A percentile compares a stretch with the other conserved stretches of the same genome.
phyloP scores from a whole-genome alignment of 2,329 filamentous ascomycete genomes.

The Penicillium sclerotigenum region DNA sequence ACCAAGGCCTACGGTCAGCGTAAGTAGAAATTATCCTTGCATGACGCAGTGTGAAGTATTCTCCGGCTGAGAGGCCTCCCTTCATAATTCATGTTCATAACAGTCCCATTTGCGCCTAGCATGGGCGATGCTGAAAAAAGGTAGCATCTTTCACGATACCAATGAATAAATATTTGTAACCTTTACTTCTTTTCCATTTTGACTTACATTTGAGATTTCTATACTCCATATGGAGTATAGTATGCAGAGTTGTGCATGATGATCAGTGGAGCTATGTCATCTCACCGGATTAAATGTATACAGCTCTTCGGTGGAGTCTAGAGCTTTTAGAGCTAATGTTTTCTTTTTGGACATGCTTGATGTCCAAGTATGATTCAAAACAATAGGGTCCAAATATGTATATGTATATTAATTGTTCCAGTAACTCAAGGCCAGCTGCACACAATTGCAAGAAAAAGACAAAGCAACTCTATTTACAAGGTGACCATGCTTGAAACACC shows the following conservation, averaged over 20 bases:
- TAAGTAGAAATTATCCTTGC: slow-evolving; percentile 24
- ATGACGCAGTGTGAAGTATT: background rate
- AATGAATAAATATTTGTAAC: slow-evolving; percentile 21
- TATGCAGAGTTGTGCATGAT: background rate
- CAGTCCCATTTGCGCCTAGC: background rate
- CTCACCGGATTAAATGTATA: background rate
- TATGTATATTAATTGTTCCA: background rate
- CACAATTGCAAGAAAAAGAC: background rate
- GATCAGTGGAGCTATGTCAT: slow-evolving; percentile 5
- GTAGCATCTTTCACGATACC: slow-evolving; percentile 24
- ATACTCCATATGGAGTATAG: background rate
- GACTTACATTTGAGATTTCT: background rate
- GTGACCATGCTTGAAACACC: background rate
- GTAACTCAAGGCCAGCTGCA: background rate
- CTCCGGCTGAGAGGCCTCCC: background rate
- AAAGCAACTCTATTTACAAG: background rate
- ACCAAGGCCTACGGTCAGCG: slow-evolving; percentile 90
- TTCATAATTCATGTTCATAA: slow-evolving; percentile 10
- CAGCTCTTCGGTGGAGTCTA: background rate
- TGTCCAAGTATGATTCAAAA: background rate
- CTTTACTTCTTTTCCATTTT: background rate
- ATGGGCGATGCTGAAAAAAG: slow-evolving; percentile 15
- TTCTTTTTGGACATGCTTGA: background rate
- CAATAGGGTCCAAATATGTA: background rate
- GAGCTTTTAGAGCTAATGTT: background rate